These are phyloP conservation scores for Endoconidiophora polonica DNA, from an alignment of 2,329 filamentous ascomycete species.

Conservation along the genomic window DNA sequence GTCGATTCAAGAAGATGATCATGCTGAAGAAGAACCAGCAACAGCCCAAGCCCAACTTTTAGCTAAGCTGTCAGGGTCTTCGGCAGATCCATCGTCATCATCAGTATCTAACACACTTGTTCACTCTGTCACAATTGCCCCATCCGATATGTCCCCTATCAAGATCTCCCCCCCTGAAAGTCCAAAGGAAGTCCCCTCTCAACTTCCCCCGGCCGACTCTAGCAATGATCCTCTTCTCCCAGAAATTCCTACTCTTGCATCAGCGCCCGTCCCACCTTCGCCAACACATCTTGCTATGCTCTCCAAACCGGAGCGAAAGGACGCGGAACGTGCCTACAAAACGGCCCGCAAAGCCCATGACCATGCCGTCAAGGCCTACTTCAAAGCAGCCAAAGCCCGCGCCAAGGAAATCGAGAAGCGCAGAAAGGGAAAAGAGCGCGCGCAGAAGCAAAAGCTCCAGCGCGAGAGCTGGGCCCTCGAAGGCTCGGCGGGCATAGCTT, in stretches of 20 bases:
- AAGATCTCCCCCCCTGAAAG: background rate
- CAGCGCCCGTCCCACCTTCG: conserved; percentile 18
- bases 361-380: background rate
- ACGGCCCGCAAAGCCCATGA: conserved; percentile 47
- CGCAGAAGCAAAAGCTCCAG: background rate
- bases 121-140: background rate
- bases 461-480: background rate
- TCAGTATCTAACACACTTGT: background rate
- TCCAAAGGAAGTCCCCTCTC: background rate
- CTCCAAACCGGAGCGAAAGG: conserved; percentile 49
- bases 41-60: background rate
- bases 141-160: conserved; percentile 4
- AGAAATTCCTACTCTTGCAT: conserved; percentile 31
- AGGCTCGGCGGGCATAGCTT: background rate
- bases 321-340: conserved; percentile 51
- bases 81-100: background rate
- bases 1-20: too few relatives aligned
- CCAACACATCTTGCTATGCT: conserved; percentile 41
- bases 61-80: background rate
- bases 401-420: conserved; percentile 19
- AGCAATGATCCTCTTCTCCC: conserved; percentile 20
- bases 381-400: conserved; percentile 45
- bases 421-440: background rate
- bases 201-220: conserved; percentile 13
- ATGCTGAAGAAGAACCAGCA: too few relatives aligned